A percentile compares a stretch with the other conserved stretches of the same genome.
These are phyloP conservation scores for Xylaria digitata DNA, from an alignment of 2,329 filamentous ascomycete genomes.

Conservation along the genomic window DNA sequence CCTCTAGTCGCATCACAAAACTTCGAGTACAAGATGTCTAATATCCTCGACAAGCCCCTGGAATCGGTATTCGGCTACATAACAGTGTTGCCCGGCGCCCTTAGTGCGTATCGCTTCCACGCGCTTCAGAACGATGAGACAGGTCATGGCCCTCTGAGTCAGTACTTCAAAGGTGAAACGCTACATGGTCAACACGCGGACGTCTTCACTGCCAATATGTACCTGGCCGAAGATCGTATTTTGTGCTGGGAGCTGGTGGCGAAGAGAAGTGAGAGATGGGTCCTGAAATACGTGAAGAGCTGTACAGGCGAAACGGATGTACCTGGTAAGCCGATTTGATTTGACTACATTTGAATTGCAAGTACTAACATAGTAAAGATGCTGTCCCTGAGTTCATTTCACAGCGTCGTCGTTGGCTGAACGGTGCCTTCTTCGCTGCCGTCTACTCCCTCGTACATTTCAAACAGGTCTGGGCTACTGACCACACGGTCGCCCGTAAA, in stretches of 20 bases:
- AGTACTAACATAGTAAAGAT: conserved; percentile 65
- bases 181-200: conserved; percentile 89
- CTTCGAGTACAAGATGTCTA: conserved; percentile 99
- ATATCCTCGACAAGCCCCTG: conserved; percentile 96
- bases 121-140: conserved; percentile 97
- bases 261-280: conserved; percentile 94
- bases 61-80: conserved; percentile 99
- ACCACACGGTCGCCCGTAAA: conserved; percentile 90
- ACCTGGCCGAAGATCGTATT: conserved; percentile 97
- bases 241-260: conserved; percentile 95
- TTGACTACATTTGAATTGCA: conserved; percentile 30
- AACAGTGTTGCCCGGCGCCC: conserved; percentile 93
- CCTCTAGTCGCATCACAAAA: conserved; percentile 96
- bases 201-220: conserved; percentile 99
- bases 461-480: conserved; percentile 90
- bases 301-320: conserved; percentile 98
- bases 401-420: conserved; percentile 95
- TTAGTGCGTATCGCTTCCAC: conserved; percentile 96
- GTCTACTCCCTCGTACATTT: conserved; percentile 98
- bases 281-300: conserved; percentile 96
- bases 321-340: conserved; percentile 73
- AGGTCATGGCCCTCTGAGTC: conserved; percentile 89
- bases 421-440: conserved; percentile 97
- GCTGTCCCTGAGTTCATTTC: conserved; percentile 96
- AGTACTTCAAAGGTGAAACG: conserved; percentile 97